Base-by-base conservation (phyloP, 2,329 filamentous ascomycete species). In the Lanzia echinophila region DNA sequence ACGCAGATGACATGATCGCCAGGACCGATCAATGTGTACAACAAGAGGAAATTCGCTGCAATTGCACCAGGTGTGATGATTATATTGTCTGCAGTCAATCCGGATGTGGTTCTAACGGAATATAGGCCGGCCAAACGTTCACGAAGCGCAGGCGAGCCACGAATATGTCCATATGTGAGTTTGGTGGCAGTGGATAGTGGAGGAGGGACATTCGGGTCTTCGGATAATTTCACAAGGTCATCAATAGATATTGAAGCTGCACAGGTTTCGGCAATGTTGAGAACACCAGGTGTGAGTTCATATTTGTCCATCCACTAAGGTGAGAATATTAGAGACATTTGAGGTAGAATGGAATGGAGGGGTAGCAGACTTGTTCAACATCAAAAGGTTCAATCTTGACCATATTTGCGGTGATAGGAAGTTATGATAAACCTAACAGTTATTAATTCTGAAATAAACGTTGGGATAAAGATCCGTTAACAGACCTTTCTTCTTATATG, bases 1-100 rank as follows among this genome's bases (percentile, higher is more conserved):
- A 94, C 87, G 64, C 88, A 94, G 55, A 95, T 79, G 45, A 92
- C 86, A 75, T 95, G 90, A 65, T 95, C 88, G 1, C 84, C 87
- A 0, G 83, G 80, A 0, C 81, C 80, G 2, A 94, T 67, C 6
- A 94, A 74, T 1, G 84, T 76, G 68, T 91, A 91, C 7, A 94
- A 78, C 2, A 84, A 72, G n/a, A 94, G 72, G 62, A 90, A 88
- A 65, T 95, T 95, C n/a, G 89, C 90, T 6, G 82, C 78, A 48
- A 95, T 95, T 13, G 88, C 89, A 10, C 90, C 90, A 31, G 86
- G 81, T 0, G 88, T 89, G 55, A 92, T 83, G 50, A 95, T 70
- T 39, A 95, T 77, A 62, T 87, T 83, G 15, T 90, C 82, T 1
- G 67, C 72, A 17, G 75, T 69, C 11, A 82, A 66, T 5, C 73